phyloP scores from a whole-genome alignment of 2,329 filamentous ascomycete species.

The Pseudovirgaria hyperparasitica region DNA sequence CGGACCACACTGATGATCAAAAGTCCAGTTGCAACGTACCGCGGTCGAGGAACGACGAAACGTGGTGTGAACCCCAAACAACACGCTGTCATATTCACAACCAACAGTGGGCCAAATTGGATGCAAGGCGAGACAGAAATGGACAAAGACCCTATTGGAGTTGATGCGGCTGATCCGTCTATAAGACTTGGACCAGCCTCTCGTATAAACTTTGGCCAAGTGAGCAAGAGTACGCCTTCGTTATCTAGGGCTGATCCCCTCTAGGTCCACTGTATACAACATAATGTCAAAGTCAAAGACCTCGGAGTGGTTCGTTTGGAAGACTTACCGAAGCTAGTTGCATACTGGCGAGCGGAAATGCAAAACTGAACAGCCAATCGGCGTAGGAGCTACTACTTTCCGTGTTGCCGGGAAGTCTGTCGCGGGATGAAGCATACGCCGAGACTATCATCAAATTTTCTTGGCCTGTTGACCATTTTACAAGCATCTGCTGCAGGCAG shows the following conservation, averaged over 20 bases:
- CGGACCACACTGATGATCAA: not conserved
- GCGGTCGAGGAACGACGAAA: slow-evolving; percentile 23
- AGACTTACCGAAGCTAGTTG: slow-evolving; percentile 10
- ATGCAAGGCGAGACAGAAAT: slow-evolving; percentile 17
- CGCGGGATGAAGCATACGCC: no score
- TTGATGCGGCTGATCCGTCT: slow-evolving; percentile 12
- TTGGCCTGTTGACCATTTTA: no score
- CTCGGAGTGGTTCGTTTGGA: slow-evolving; percentile 20
- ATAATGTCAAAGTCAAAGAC: slow-evolving; percentile 29
- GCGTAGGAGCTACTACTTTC: no score
- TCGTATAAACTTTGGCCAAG: slow-evolving; percentile 29
- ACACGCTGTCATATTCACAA: slow-evolving; percentile 25
- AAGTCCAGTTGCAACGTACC: slow-evolving; percentile 30
- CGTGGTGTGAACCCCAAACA: slow-evolving; percentile 19
- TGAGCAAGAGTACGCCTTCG: no score
- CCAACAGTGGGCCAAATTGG: slow-evolving; percentile 4
- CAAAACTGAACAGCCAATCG: no score
- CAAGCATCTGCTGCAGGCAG: no score
- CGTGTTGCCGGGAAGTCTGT: no score
- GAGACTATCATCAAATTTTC: no score
- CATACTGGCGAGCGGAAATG: slow-evolving; percentile 9
- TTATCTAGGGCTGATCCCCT: no score
- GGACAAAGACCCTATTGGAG: slow-evolving; percentile 23
- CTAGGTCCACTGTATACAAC: slow-evolving; percentile 28
- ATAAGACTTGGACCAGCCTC: slow-evolving; percentile 20